Evolutionary conservation across 139 green algal genomes (phyloP), one percentile per base, ranked within the genome.

Genomic region (Haematococcus lacustris): DNA sequence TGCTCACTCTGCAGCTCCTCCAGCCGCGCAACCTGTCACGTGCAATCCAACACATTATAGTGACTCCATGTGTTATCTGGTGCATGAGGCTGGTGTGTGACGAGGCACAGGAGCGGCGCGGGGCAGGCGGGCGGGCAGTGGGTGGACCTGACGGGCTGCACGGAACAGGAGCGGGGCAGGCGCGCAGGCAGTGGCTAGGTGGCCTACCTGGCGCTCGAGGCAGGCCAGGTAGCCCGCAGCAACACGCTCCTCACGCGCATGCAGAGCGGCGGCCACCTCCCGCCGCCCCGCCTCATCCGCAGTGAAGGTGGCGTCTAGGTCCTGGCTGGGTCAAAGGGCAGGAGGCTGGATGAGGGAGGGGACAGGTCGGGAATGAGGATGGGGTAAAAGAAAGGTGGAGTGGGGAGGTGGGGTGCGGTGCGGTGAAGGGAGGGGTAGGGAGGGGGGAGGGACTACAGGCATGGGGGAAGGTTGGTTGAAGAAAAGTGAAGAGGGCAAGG

Each of bases 171-270:
- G n/a, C n/a, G n/a, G n/a, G n/a, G n/a, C n/a, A n/a, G n/a, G n/a
- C n/a, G n/a, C n/a, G n/a, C n/a, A n/a, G n/a, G n/a, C 25, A n/a
- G n/a, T n/a, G n/a, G n/a, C 69, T 30, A 74, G 61, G 51, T n/a
- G 7, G 26, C 39, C 69, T 35, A 64, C 73, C 57, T 71, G 66
- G 38, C 21, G 23, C 66, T 74, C 71, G 43, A 78, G 69, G 34
- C 51, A 43, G 1, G 28, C 47, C 28, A 68, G 25, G 43, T 76
- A 75, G 7, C 68, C 71, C 3, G 21, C 17, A 3, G 73, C 78
- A 2, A 67, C 75, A 1, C 59, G 65, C 32, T 69, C 71, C 71
- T 84, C 78, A 26, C 71, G 57, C 26, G 38, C 71, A 0, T 47
- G 59, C 66, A 84, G 71, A 3, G 68, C 38, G 0, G 38, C 53